A percentile compares a stretch with the other conserved stretches of the same genome.
Conservation (phyloP, 108 stramenopile genomes). For the Ochromonas danica region DNA sequence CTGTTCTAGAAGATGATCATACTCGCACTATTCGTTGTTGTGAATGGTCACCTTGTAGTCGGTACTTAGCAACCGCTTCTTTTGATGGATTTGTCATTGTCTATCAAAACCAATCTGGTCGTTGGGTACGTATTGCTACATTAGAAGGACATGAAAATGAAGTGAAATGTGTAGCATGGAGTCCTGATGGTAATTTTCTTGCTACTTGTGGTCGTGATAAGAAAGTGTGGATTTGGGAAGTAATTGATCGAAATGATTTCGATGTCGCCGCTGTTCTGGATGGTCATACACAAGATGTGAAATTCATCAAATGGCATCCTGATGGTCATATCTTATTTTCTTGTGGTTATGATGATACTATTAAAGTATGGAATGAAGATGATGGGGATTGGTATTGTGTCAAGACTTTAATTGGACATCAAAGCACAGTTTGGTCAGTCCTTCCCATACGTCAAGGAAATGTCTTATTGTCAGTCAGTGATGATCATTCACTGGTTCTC, state of each 20-base stretch:
- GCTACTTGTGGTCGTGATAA: slow-evolving; percentile 97
- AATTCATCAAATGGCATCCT: slow-evolving; percentile 78
- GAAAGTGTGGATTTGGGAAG: slow-evolving; percentile 97
- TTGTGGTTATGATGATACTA: slow-evolving; percentile 86
- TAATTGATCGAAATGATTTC: slow-evolving; percentile 68
- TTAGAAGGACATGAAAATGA: slow-evolving; percentile 93
- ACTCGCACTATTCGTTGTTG: slow-evolving; percentile 59
- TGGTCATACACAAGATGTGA: slow-evolving; percentile 94
- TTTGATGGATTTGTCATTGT: slow-evolving; percentile 85
- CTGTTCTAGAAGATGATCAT: slow-evolving; percentile 56
- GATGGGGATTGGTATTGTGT: slow-evolving; percentile 93
- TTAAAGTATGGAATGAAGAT: slow-evolving; percentile 85
- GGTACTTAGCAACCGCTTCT: slow-evolving; percentile 71
- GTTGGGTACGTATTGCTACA: slow-evolving; percentile 74
- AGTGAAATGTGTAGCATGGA: slow-evolving; percentile 86
- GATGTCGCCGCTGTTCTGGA: slow-evolving; percentile 86
- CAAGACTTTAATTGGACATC: slow-evolving; percentile 63
- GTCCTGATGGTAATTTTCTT: slow-evolving; percentile 73
- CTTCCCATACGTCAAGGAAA: slow-evolving; percentile 63
- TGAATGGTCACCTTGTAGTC: slow-evolving; percentile 62
- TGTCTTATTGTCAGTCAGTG: slow-evolving; percentile 43
- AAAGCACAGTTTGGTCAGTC: slow-evolving; percentile 81
- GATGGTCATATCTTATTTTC: slow-evolving; percentile 76
- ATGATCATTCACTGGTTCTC: slow-evolving; percentile 45
- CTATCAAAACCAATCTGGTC: slow-evolving; percentile 64